Conservation (phyloP, 2,329 filamentous ascomycete species). For the Tolypocladium tundrense region DNA sequence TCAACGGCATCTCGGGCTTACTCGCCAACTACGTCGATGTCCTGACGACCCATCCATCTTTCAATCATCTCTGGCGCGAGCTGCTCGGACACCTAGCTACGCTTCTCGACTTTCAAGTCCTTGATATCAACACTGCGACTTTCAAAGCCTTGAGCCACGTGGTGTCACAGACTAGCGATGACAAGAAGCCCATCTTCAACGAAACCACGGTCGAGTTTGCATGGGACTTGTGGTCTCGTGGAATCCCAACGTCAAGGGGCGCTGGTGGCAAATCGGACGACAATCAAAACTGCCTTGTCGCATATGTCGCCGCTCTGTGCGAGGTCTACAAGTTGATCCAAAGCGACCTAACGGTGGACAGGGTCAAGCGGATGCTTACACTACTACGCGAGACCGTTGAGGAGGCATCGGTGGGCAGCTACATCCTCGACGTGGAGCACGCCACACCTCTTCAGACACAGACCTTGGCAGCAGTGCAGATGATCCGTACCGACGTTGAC, state of each 20-base stretch:
- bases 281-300: conserved; percentile 74
- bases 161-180: conserved; percentile 39
- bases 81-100: conserved; percentile 59
- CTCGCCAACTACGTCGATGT: conserved; percentile 68
- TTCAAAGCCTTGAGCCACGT: conserved; percentile 59
- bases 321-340: conserved; percentile 72
- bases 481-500: conserved; percentile 54
- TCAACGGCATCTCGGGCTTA: conserved; percentile 62
- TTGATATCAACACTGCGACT: conserved; percentile 63
- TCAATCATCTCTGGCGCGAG: conserved; percentile 65
- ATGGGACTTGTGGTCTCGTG: conserved; percentile 61
- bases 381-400: conserved; percentile 64
- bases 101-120: conserved; percentile 49
- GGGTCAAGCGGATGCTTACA: conserved; percentile 56
- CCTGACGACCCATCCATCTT: conserved; percentile 54
- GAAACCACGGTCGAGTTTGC: conserved; percentile 46
- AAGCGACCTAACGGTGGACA: conserved; percentile 48
- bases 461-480: conserved; percentile 56
- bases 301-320: conserved; percentile 68
- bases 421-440: conserved; percentile 62
- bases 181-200: conserved; percentile 32
- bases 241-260: conserved; percentile 42
- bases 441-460: conserved; percentile 63
- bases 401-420: conserved; percentile 55
- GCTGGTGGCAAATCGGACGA: conserved; percentile 32